Conservation (phyloP, 306 rosid genomes). For the Comarum palustre region DNA sequence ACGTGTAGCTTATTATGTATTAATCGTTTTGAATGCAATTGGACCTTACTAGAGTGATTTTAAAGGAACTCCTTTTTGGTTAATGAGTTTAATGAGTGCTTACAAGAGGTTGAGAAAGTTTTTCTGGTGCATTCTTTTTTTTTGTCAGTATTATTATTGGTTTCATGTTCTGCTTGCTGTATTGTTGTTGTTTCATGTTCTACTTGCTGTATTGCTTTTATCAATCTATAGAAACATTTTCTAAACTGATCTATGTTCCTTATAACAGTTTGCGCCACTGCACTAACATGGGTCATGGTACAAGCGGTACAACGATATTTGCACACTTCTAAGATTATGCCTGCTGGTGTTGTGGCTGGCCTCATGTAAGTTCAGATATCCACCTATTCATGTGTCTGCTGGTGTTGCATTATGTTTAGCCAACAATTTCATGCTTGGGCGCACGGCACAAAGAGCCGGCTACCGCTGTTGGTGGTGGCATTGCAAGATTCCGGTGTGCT, state of each 20-base stretch:
- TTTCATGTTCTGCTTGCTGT: conserved; percentile 7
- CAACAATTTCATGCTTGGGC: conserved; percentile 99
- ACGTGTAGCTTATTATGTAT: too few species aligned
- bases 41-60: conserved; percentile 3
- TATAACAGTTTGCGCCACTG: conserved; percentile 58
- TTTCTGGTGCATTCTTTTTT: not conserved
- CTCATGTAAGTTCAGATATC: conserved; percentile 49
- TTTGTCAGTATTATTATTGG: not conserved
- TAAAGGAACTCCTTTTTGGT: not conserved
- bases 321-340: conserved; percentile 78
- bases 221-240: not conserved
- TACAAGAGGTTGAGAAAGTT: not conserved
- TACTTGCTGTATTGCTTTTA: not conserved
- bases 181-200: not conserved
- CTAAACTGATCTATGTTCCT: conserved; percentile 15
- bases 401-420: conserved; percentile 91
- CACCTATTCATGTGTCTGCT: not conserved
- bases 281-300: conserved; percentile 71
- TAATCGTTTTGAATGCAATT: not conserved
- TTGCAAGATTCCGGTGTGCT: conserved; percentile 67
- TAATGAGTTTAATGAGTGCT: not conserved
- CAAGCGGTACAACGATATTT: conserved; percentile 81
- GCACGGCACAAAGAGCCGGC: conserved; percentile 72
- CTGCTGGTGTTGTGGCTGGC: conserved; percentile 84
- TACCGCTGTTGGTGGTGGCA: conserved; percentile 50